Percentiles rank a stretch among this genome's conserved stretches.
Evolutionary conservation across 2,329 filamentous ascomycete genomes (phyloP).

Genomic region (Calonectria honghensis): DNA sequence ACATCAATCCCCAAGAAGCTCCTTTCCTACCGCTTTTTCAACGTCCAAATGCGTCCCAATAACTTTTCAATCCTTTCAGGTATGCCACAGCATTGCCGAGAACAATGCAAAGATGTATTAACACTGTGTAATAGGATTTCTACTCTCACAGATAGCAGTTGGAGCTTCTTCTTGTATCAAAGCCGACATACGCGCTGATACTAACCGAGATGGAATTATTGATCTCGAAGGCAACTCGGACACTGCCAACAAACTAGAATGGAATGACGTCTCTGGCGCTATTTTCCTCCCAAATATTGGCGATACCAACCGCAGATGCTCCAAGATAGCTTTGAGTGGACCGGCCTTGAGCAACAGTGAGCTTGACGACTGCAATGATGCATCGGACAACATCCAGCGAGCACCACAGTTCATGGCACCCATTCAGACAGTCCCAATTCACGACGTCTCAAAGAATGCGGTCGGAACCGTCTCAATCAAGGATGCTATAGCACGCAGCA

Average conservation of each 20-base stretch:
- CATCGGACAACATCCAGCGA: slow-evolving; percentile 57
- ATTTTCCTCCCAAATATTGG: slow-evolving; percentile 62
- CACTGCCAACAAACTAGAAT: slow-evolving; percentile 53
- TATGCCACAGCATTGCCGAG: not conserved
- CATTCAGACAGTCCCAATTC: slow-evolving; percentile 56
- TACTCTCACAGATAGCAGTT: not conserved
- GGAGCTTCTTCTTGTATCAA: not conserved
- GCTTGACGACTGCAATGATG: slow-evolving; percentile 59
- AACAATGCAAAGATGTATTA: not conserved
- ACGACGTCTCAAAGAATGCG: slow-evolving; percentile 35
- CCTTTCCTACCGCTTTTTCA: not conserved
- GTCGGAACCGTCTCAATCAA: slow-evolving; percentile 45
- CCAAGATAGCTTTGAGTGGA: slow-evolving; percentile 33
- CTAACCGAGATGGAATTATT: slow-evolving; percentile 60
- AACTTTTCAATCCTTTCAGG: slow-evolving; percentile 7
- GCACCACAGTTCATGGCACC: slow-evolving; percentile 58
- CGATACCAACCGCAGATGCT: slow-evolving; percentile 58
- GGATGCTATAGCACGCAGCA: slow-evolving; percentile 37
- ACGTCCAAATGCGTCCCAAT: not conserved
- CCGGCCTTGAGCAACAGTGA: slow-evolving; percentile 47
- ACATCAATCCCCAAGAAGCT: not conserved
- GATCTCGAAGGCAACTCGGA: slow-evolving; percentile 42
- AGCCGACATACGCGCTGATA: slow-evolving; percentile 59
- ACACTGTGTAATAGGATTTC: not conserved
- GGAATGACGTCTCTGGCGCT: slow-evolving; percentile 55